A percentile compares a stretch with the other conserved stretches of the same genome.
Evolutionary conservation across 306 rosid species (phyloP).

Genomic region (Vachellia collinsii): DNA sequence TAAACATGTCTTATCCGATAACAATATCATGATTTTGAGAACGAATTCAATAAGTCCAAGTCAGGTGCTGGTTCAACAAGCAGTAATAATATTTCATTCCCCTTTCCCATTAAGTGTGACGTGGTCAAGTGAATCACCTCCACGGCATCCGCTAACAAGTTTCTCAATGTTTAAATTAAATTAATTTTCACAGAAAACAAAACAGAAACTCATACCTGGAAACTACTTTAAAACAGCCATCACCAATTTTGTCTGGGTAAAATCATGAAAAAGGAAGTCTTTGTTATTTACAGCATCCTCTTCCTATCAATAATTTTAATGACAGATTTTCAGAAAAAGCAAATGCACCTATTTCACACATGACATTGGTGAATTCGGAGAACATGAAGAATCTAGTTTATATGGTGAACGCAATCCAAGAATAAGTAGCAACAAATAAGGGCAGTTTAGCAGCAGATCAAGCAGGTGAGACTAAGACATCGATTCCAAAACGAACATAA

Average conservation of each 20-base stretch:
- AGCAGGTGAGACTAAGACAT: conserved; percentile 19
- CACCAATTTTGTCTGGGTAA: neutral
- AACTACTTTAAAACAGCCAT: too few relatives aligned
- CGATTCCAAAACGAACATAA: neutral
- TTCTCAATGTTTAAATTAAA: too few relatives aligned
- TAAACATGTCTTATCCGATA: too few relatives aligned
- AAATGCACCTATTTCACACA: neutral
- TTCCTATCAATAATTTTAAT: conserved; percentile 1
- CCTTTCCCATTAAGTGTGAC: neutral
- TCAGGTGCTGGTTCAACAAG: conserved; percentile 12
- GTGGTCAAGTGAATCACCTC: neutral
- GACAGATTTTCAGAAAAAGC: neutral
- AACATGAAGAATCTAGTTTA: neutral
- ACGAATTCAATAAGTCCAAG: neutral
- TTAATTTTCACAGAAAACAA: too few relatives aligned
- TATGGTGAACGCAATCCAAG: neutral
- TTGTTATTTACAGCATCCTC: neutral
- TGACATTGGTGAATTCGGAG: neutral
- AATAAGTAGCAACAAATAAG: neutral
- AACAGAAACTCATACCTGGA: too few relatives aligned
- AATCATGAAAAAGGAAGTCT: neutral
- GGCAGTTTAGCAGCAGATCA: conserved; percentile 5
- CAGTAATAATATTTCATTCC: neutral
- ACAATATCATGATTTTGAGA: neutral
- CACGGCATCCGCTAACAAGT: neutral